Conservation (phyloP, 2,329 filamentous ascomycete genomes). For the Sclerotinia spermophila region DNA sequence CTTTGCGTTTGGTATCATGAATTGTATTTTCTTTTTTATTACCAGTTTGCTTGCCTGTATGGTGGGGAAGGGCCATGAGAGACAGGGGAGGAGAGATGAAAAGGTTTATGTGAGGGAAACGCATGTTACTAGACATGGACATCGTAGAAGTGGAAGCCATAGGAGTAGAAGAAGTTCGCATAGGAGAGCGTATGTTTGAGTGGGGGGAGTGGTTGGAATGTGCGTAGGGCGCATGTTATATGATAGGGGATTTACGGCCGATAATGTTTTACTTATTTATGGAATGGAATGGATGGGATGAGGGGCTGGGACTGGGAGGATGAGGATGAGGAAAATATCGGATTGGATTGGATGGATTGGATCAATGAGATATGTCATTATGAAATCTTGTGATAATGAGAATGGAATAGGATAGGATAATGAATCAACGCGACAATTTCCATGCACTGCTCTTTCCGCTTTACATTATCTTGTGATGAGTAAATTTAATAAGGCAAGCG, state of each 20-base stretch:
- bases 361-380: neutral
- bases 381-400: neutral
- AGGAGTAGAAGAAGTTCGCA: slow-evolving; percentile 33
- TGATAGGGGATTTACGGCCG: neutral
- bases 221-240: no score
- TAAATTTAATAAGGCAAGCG: no score
- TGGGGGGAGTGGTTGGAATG: neutral
- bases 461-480: no score
- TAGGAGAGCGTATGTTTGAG: slow-evolving; percentile 37
- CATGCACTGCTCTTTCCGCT: neutral
- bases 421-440: neutral
- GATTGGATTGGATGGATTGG: neutral
- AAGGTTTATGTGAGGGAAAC: slow-evolving; percentile 34
- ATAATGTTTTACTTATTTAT: neutral
- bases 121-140: slow-evolving; percentile 32
- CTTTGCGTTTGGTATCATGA: slow-evolving; percentile 90
- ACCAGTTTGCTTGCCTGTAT: slow-evolving; percentile 66
- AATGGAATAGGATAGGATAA: neutral
- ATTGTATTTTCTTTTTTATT: slow-evolving; percentile 73
- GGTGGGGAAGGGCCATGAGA: slow-evolving; percentile 23
- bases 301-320: neutral
- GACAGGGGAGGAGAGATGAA: slow-evolving; percentile 6
- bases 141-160: slow-evolving; percentile 34
- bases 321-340: neutral
- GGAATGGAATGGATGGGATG: neutral